Conservation (phyloP, 2,329 filamentous ascomycete species). For the Phaeosphaeria sp. region DNA sequence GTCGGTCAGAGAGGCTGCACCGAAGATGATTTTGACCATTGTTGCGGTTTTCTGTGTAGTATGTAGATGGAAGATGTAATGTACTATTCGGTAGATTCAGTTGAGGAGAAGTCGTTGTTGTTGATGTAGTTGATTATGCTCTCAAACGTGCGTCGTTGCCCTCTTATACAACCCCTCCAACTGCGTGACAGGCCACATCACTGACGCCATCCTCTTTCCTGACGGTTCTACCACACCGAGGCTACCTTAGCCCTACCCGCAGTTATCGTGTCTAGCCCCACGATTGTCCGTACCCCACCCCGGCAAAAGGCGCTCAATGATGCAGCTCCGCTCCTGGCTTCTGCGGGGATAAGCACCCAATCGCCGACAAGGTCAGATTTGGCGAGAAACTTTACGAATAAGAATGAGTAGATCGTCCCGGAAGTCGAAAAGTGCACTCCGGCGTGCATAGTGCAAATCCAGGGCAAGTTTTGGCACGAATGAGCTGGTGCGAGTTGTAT, state of each 20-base stretch:
- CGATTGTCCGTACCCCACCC: slow-evolving; percentile 1
- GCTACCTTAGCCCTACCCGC: neutral
- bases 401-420: neutral
- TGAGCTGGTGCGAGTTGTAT: neutral
- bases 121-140: neutral
- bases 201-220: neutral
- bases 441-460: neutral
- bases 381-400: neutral
- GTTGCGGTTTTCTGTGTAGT: neutral
- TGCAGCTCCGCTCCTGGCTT: neutral
- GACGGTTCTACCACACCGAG: neutral
- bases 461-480: neutral
- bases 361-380: neutral
- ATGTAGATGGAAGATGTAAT: neutral
- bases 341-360: neutral
- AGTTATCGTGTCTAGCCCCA: slow-evolving; percentile 1
- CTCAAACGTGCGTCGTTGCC: neutral
- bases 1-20: slow-evolving; percentile 35
- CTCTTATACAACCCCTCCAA: neutral
- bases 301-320: slow-evolving; percentile 1
- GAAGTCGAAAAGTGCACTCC: neutral
- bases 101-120: neutral
- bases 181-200: neutral
- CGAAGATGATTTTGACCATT: slow-evolving; percentile 48
- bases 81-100: neutral